Percentiles rank a stretch among this genome's conserved stretches.
Evolutionary conservation across 371 early-diverging fungal genomes (phyloP).

Genomic region (Aphelidium insulamus): DNA sequence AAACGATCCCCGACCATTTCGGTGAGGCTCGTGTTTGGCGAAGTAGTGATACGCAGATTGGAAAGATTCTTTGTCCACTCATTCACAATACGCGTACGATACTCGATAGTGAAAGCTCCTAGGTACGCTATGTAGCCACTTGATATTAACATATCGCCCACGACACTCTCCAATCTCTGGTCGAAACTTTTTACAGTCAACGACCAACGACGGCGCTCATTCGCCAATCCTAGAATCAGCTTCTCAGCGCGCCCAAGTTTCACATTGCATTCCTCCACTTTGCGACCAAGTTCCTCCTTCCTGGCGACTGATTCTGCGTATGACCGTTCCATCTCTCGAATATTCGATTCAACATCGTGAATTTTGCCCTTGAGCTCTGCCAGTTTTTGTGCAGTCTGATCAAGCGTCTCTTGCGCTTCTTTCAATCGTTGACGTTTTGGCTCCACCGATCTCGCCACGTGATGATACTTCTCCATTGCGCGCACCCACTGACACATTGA

Average conservation of each 20-base stretch:
- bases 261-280: constrained; percentile 32
- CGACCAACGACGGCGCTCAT: constrained; percentile 29
- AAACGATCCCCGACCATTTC: constrained; percentile 21
- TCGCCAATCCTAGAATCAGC: constrained; percentile 24
- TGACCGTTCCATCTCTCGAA: constrained; percentile 29
- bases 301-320: constrained; percentile 28
- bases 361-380: constrained; percentile 25
- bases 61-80: constrained; percentile 19
- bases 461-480: constrained; percentile 38
- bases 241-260: constrained; percentile 29
- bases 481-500: constrained; percentile 36
- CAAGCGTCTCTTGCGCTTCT: constrained; percentile 27
- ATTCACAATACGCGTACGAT: constrained; percentile 13
- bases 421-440: constrained; percentile 24
- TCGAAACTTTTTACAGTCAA: constrained; percentile 22
- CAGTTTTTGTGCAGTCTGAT: constrained; percentile 19
- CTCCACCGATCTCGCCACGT: constrained; percentile 23
- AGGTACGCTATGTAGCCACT: constrained; percentile 24
- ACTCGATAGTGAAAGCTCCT: constrained; percentile 27
- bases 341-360: constrained; percentile 25
- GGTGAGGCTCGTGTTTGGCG: constrained; percentile 19
- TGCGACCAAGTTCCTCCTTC: constrained; percentile 28
- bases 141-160: constrained; percentile 24
- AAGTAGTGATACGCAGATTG: constrained; percentile 23
- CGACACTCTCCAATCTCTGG: constrained; percentile 18